These are phyloP conservation scores for Ascoidea asiatica DNA, from an alignment of 805 yeast genomes.

Conservation along the genomic window DNA sequence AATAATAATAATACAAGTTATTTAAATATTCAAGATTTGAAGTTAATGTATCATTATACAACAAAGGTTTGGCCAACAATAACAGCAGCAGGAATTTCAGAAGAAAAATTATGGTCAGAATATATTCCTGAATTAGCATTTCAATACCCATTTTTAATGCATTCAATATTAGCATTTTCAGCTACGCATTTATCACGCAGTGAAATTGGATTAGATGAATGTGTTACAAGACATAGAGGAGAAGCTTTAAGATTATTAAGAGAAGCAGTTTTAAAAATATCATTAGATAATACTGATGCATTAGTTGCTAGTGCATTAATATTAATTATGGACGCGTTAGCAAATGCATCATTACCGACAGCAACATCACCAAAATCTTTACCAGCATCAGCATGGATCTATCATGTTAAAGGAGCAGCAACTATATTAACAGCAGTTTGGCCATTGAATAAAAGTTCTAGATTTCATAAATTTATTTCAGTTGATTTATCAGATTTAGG, in stretches of 20 bases:
- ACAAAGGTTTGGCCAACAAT: constrained; percentile 77
- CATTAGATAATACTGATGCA: constrained; percentile 81
- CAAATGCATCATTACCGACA: constrained; percentile 60
- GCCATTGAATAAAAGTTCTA: constrained; percentile 63
- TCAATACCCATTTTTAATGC: constrained; percentile 83
- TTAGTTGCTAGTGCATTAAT: constrained; percentile 85
- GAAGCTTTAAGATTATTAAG: constrained; percentile 72
- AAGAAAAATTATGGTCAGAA: constrained; percentile 71
- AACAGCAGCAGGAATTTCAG: constrained; percentile 83
- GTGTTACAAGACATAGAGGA: constrained; percentile 76
- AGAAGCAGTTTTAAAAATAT: constrained; percentile 76
- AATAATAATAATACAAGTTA: constrained; percentile 6
- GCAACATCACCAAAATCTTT: constrained; percentile 30
- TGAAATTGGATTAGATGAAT: constrained; percentile 62
- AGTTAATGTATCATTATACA: constrained; percentile 79
- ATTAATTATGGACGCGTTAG: constrained; percentile 83
- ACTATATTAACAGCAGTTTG: constrained; percentile 93
- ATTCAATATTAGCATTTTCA: constrained; percentile 76
- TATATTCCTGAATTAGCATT: constrained; percentile 86
- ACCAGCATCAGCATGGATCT: constrained; percentile 94
- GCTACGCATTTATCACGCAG: constrained; percentile 83
- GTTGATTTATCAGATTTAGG: constrained; percentile 86
- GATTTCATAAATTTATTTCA: constrained; percentile 60
- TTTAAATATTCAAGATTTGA: constrained; percentile 62
- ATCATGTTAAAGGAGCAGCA: constrained; percentile 94